Evolutionary conservation across 2,329 filamentous ascomycete species (phyloP).

Genomic region (Colletotrichum destructivum): DNA sequence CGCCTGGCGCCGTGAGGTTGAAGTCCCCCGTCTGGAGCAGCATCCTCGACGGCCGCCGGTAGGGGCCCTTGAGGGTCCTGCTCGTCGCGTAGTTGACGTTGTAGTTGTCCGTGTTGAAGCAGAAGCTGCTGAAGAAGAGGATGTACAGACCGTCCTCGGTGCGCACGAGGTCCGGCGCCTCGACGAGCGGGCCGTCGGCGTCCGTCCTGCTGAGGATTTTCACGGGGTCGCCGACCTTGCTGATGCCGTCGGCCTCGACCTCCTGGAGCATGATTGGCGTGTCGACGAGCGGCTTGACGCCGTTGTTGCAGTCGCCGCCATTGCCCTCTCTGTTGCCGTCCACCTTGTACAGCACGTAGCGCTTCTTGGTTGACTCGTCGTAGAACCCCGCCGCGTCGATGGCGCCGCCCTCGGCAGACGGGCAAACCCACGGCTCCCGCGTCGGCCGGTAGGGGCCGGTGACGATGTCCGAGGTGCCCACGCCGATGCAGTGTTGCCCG

Average conservation of each 20-base stretch:
- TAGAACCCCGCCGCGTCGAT: slow-evolving; percentile 75
- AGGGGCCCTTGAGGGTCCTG: slow-evolving; percentile 55
- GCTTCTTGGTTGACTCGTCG: slow-evolving; percentile 65
- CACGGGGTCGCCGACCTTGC: slow-evolving; percentile 64
- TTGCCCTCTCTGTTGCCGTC: slow-evolving; percentile 71
- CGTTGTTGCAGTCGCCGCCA: slow-evolving; percentile 63
- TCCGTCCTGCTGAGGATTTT: slow-evolving; percentile 61
- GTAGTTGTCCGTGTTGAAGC: slow-evolving; percentile 68
- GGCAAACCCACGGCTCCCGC: slow-evolving; percentile 66
- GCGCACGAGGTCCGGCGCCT: slow-evolving; percentile 71
- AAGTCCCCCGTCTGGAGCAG: slow-evolving; percentile 56
- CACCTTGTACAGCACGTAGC: slow-evolving; percentile 76
- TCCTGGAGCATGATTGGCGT: slow-evolving; percentile 73
- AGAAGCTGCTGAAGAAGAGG: slow-evolving; percentile 75
- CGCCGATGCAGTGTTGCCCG: slow-evolving; percentile 71
- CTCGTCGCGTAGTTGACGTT: slow-evolving; percentile 73
- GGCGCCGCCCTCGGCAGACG: slow-evolving; percentile 67
- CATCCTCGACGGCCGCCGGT: slow-evolving; percentile 50
- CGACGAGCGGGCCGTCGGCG: slow-evolving; percentile 69
- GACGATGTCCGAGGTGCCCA: slow-evolving; percentile 62
- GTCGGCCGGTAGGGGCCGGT: slow-evolving; percentile 68
- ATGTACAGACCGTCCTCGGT: slow-evolving; percentile 66
- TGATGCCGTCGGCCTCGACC: slow-evolving; percentile 66
- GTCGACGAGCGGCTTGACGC: slow-evolving; percentile 54
- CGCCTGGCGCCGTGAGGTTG: slow-evolving; percentile 58